Conservation (phyloP, 2,329 filamentous ascomycete genomes). For the Trichoderma polysporum region DNA sequence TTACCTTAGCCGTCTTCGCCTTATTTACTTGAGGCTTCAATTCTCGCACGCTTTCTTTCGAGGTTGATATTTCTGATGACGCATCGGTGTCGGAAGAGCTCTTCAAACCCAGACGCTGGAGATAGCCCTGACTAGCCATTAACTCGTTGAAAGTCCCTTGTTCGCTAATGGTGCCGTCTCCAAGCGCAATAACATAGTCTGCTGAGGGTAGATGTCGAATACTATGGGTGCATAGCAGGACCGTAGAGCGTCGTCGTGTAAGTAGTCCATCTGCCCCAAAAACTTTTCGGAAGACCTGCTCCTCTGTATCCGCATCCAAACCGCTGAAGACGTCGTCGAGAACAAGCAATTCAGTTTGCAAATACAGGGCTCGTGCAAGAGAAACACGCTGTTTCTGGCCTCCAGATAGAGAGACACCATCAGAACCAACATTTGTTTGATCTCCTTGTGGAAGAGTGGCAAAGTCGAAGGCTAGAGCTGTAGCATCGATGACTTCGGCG, state of each 20-base stretch:
- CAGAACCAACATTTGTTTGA: conserved; percentile 25
- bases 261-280: conserved; percentile 37
- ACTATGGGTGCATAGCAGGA: conserved; percentile 32
- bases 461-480: conserved; percentile 25
- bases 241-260: conserved; percentile 25
- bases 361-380: conserved; percentile 28
- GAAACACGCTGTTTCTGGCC: conserved; percentile 30
- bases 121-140: background rate
- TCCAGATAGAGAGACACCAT: conserved; percentile 29
- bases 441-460: conserved; percentile 28
- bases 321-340: conserved; percentile 38
- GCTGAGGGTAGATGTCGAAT: background rate
- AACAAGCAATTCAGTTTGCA: conserved; percentile 27
- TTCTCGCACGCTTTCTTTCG: background rate
- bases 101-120: background rate
- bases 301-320: conserved; percentile 39
- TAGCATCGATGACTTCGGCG: conserved; percentile 27
- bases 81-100: background rate
- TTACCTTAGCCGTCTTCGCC: background rate
- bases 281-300: conserved; percentile 37
- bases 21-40: background rate
- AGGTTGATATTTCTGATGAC: background rate
- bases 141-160: background rate
- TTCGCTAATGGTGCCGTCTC: background rate
- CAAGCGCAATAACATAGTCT: background rate